Evolutionary conservation across 345 rosid species (phyloP).

Genomic region (Crucihimalaya himalaica): DNA sequence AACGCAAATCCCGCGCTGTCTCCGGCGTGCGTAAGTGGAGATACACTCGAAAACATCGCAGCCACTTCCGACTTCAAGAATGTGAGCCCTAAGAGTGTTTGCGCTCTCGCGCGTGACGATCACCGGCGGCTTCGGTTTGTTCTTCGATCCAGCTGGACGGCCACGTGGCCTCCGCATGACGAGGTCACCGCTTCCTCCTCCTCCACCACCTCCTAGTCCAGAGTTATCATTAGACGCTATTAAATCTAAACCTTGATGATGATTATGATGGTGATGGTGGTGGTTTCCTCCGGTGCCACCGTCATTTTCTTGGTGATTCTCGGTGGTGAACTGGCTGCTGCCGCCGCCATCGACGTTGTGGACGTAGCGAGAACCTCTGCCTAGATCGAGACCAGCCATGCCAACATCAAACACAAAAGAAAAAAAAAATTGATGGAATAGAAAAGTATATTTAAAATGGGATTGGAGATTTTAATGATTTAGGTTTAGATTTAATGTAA

Average conservation of each 20-base stretch:
- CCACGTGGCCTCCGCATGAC: slow-evolving; percentile 83
- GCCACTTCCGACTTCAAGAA: slow-evolving; percentile 86
- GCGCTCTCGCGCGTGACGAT: slow-evolving; percentile 97
- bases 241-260: slow-evolving; percentile 39
- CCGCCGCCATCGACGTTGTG: slow-evolving; percentile 9
- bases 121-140: slow-evolving; percentile 88
- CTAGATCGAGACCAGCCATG: slow-evolving; percentile 52
- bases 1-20: slow-evolving; percentile 92
- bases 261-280: slow-evolving; percentile 36
- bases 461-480: slow-evolving; percentile 35
- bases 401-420: slow-evolving; percentile 35
- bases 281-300: slow-evolving; percentile 41
- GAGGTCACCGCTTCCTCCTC: slow-evolving; percentile 57
- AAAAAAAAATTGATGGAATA: slow-evolving; percentile 10
- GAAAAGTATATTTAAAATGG: slow-evolving; percentile 12
- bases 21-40: slow-evolving; percentile 82
- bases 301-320: slow-evolving; percentile 55
- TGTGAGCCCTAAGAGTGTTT: slow-evolving; percentile 94
- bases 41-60: slow-evolving; percentile 88
- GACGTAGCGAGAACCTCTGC: slow-evolving; percentile 46
- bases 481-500: slow-evolving; percentile 32
- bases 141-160: slow-evolving; percentile 91
- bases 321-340: slow-evolving; percentile 42
- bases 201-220: slow-evolving; percentile 41
- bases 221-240: slow-evolving; percentile 31